Base-by-base conservation (phyloP, 441 rosid species). In the Adansonia rubrostipa region DNA sequence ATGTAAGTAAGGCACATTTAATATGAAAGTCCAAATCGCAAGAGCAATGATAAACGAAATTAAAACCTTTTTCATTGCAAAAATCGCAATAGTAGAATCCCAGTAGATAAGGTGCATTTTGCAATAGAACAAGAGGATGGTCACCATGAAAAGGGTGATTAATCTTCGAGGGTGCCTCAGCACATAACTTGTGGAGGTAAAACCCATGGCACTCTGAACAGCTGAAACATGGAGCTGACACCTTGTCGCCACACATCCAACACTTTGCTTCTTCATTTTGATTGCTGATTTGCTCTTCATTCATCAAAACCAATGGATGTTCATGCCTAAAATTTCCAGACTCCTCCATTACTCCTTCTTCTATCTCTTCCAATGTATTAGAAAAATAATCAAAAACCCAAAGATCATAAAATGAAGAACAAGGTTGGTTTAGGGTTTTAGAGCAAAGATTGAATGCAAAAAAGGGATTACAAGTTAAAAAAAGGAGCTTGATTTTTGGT, bases 121-220 rank as follows among this genome's bases (percentile, higher is more conserved):
- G n/a, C 62, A 75, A 0, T 10, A 64, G 42, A 9, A 9, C 6
- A 42, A 74, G 69, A 58, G 20, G 56, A 22, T 78, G 84, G 14
- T 53, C 10, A 6, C 1, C 75, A 67, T 83, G 81, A 20, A 78
- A 68, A 19, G 77, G 81, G 40, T 80, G 71, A 58, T 61, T 62
- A 71, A 83, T 70, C 74, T 83, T 70, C 15, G 9, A 15, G 20
- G 79, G 79, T 6, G 77, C 73, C 53, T 72, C 76, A 5, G 82
- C 67, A 47, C 79, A 81, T 61, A 62, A 47, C 65, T 76, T 61
- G 64, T 84, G 86, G 64, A 62, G 47, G 44, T 71, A 60, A 10
- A 65, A 76, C 14, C 70, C 70, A 28, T 79, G 19, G 5, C 19
- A 76, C 5, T 67, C 65, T 5, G 17, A 19, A 47, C 78, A 76